These are phyloP conservation scores for Pachysandra terminalis DNA, from an alignment of 164 flowering plant genomes.

Conservation along the genomic window DNA sequence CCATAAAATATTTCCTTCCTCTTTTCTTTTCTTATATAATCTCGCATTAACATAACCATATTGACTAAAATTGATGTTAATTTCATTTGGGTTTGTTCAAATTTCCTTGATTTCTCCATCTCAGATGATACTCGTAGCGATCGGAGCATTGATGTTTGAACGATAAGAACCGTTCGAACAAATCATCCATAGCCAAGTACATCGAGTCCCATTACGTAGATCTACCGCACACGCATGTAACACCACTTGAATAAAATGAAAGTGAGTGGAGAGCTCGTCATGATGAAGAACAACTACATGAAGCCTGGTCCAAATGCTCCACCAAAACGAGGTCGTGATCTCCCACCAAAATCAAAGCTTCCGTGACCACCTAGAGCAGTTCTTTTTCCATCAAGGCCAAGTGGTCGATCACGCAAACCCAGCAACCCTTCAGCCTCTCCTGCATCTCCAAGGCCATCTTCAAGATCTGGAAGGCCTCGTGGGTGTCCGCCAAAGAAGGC, in stretches of 20 bases:
- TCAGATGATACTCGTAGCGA: constrained; percentile 76
- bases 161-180: constrained; percentile 61
- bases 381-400: constrained; percentile 39
- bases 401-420: constrained; percentile 64
- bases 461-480: constrained; percentile 38
- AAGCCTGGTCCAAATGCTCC: constrained; percentile 63
- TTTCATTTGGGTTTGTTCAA: neutral
- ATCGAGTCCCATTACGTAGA: constrained; percentile 58
- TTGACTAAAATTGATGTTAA: neutral
- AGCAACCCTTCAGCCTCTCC: constrained; percentile 36
- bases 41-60: too few relatives aligned
- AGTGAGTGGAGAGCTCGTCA: constrained; percentile 52
- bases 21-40: too few relatives aligned
- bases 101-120: neutral
- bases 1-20: neutral
- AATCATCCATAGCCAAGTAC: constrained; percentile 55
- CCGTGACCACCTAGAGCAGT: constrained; percentile 30
- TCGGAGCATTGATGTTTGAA: constrained; percentile 56
- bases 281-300: constrained; percentile 75
- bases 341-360: constrained; percentile 75
- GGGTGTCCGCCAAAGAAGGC: constrained; percentile 66
- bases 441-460: constrained; percentile 7
- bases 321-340: constrained; percentile 78
- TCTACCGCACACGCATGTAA: constrained; percentile 59
- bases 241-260: constrained; percentile 67